These are phyloP conservation scores for Colletotrichum spinosum DNA, from an alignment of 2,329 filamentous ascomycete genomes.

Conservation along the genomic window DNA sequence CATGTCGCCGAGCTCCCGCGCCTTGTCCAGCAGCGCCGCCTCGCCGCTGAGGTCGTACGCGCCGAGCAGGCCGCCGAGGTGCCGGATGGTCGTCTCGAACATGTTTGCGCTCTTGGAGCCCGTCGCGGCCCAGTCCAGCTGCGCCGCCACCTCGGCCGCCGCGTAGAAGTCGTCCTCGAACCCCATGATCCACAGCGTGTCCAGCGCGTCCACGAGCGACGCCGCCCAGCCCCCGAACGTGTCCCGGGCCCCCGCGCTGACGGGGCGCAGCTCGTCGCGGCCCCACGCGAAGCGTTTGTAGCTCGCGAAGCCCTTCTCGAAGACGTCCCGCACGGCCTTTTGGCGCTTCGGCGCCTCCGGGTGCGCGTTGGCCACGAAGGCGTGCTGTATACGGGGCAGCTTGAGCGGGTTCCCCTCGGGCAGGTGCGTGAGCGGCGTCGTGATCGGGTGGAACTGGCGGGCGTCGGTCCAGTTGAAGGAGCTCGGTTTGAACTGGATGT, in stretches of 20 bases:
- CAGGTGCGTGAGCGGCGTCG: constrained; percentile 44
- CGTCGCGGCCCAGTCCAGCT: constrained; percentile 65
- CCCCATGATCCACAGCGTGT: constrained; percentile 67
- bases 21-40: constrained; percentile 69
- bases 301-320: constrained; percentile 52
- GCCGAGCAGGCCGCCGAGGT: constrained; percentile 76
- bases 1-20: constrained; percentile 71
- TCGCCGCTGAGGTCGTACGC: constrained; percentile 75
- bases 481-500: constrained; percentile 41
- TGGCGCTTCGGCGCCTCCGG: constrained; percentile 37
- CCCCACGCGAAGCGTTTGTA: constrained; percentile 59
- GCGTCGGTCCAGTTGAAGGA: constrained; percentile 47
- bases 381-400: constrained; percentile 46
- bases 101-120: constrained; percentile 63
- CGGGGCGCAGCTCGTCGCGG: constrained; percentile 57
- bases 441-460: constrained; percentile 44
- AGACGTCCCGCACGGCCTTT: constrained; percentile 48
- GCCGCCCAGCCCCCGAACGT: constrained; percentile 62
- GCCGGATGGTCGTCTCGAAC: constrained; percentile 79
- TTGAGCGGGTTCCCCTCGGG: constrained; percentile 42
- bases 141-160: constrained; percentile 55
- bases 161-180: constrained; percentile 62
- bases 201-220: constrained; percentile 59
- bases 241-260: constrained; percentile 52
- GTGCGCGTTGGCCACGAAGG: constrained; percentile 54